Base-by-base conservation (phyloP, 441 rosid species). In the Croton laevigatus region DNA sequence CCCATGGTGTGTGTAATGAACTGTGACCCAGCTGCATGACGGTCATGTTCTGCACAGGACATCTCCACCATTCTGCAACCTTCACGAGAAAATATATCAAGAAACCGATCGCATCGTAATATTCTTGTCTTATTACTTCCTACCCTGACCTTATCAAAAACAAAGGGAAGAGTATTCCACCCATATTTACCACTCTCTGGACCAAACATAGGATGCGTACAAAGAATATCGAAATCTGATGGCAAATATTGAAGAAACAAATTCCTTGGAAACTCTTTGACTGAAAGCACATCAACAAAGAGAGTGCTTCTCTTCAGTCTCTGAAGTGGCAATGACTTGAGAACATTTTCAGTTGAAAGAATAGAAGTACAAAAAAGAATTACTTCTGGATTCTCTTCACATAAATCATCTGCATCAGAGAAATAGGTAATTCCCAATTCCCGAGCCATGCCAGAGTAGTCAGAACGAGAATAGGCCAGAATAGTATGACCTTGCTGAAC, bases 171-270 rank as follows among this genome's bases (percentile, higher is more conserved):
- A 66, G 58, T 52, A 5, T 59, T 68, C 91, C 91, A 89, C 42
- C 89, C 89, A 37, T 82, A 78, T 81, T 81, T 89, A 72, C 94
- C 91, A 64, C 89, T 89, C 63, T 85, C 91, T 9, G 88, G 94
- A 61, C 91, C 91, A 81, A 89, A 89, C 94, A 89, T 87, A n/a
- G 94, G 91, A 68, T 87, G 91, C 0, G 89, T 81, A 68, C 94
- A 89, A 27, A 89, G 80, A 74, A 87, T 83, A 79, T 85, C 90
- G 32, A 86, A 86, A 49, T 81, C 81, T 12, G 74, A 73, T 38
- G 90, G 89, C 71, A 85, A 76, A 70, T 75, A 44, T 73, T 80
- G 87, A 75, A 88, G 79, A 72, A 88, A 86, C 65, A 82, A 68
- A 59, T 75, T 86, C 82, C 78, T 82, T 8, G 96, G 91, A 73